Evolutionary conservation across 495 filamentous ascomycete species (phyloP).

Genomic region (Penicillium turbatum): DNA sequence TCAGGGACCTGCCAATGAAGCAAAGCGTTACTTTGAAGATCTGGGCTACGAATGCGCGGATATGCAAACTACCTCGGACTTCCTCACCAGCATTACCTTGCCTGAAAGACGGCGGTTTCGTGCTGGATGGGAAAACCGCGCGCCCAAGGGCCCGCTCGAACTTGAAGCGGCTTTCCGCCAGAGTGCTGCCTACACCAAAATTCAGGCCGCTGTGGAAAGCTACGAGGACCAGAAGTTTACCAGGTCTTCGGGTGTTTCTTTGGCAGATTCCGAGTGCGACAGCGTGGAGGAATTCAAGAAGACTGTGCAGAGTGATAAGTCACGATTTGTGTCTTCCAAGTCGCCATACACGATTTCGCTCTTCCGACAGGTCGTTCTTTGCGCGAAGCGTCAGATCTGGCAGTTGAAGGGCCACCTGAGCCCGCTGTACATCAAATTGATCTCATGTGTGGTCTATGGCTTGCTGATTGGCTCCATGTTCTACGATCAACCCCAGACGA

Average conservation of each 20-base stretch:
- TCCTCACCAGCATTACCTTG: conserved; percentile 74
- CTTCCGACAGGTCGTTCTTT: conserved; percentile 57
- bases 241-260: conserved; percentile 28
- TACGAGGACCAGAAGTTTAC: conserved; percentile 41
- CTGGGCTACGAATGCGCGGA: conserved; percentile 74
- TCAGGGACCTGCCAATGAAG: conserved; percentile 67
- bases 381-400: conserved; percentile 57
- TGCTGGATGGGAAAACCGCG: conserved; percentile 59
- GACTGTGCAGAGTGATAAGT: conserved; percentile 37
- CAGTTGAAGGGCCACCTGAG: conserved; percentile 37
- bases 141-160: conserved; percentile 65
- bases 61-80: conserved; percentile 78
- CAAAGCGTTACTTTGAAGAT: conserved; percentile 71
- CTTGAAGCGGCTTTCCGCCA: conserved; percentile 55
- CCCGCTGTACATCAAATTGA: conserved; percentile 33
- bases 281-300: conserved; percentile 42
- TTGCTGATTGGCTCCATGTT: conserved; percentile 37
- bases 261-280: conserved; percentile 40
- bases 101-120: conserved; percentile 60
- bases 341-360: conserved; percentile 60
- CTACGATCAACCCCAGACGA: conserved; percentile 41
- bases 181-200: conserved; percentile 42
- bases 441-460: conserved; percentile 32
- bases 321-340: conserved; percentile 36
- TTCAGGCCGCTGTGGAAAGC: conserved; percentile 46